Percentiles rank a stretch among this genome's conserved stretches.
phyloP scores from a whole-genome alignment of 352 stramenopile species.

The Globisporangium nagaii region DNA sequence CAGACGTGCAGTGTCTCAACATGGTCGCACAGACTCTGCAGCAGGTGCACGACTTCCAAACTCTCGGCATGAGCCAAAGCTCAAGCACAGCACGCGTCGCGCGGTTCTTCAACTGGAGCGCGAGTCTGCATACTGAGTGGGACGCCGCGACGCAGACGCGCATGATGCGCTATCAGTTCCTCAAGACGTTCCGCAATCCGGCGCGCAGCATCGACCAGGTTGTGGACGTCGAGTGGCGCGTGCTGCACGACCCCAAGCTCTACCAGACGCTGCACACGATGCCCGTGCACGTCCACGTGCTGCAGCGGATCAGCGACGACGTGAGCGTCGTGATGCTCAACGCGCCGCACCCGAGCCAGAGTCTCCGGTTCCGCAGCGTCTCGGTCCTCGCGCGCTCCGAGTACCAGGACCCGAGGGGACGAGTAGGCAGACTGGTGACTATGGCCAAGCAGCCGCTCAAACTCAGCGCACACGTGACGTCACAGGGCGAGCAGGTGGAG shows the following conservation, averaged over 20 bases:
- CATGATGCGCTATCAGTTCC: constrained; percentile 1
- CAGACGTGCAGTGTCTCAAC: neutral
- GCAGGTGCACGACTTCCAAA: neutral
- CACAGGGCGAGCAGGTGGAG: neutral
- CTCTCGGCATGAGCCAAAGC: neutral
- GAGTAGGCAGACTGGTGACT: neutral
- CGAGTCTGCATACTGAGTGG: neutral
- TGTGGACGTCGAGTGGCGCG: neutral
- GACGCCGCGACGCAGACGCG: neutral
- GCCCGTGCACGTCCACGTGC: neutral
- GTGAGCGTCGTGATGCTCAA: neutral
- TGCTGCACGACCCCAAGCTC: neutral
- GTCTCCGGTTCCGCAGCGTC: neutral
- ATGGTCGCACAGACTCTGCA: neutral
- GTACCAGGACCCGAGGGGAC: neutral
- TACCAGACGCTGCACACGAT: constrained; percentile 3
- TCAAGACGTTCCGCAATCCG: neutral
- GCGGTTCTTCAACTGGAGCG: constrained; percentile 1
- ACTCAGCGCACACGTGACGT: neutral
- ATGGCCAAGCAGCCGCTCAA: constrained; percentile 1
- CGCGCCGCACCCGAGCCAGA: neutral
- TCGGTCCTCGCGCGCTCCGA: neutral
- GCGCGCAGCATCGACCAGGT: neutral
- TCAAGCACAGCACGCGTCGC: neutral
- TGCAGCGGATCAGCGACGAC: neutral